Base-by-base conservation (phyloP, 805 yeast genomes). In the Blastobotrys robertii region DNA sequence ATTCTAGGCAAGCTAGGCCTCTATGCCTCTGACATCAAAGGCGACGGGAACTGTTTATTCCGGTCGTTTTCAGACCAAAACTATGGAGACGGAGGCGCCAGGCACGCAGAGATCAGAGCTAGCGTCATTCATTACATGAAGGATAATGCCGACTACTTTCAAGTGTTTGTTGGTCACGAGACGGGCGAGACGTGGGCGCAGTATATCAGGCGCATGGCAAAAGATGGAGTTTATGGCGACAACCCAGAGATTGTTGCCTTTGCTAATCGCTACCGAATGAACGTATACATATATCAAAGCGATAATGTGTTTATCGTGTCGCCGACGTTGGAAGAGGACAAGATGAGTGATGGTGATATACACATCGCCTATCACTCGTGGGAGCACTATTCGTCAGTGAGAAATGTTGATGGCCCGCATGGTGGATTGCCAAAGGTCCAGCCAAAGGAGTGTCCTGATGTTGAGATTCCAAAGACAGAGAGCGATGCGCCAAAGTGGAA, bases 31-130 rank as follows among this genome's bases (percentile, higher is more conserved):
- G 45, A 59, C 3, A 64, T 65, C 29, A 51, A 52, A 15, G 71
- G 69, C 6, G 70, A 66, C 43, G 70, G 70, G 14, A 66, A 66
- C 53, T 66, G 70, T 43, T 50, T 67, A n/a, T 66, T 66, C 46
- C 54, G 70, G 15, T 62, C 71, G 0, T 44, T 66, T 22, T 57
- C 66, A 16, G 70, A 66, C 50, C 71, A 66, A 47, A 42, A 57
- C 7, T 62, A 53, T 40, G 70, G 70, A 19, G 61, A 62, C 37
- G 60, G 59, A 10, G 54, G 55, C 1, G 54, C 48, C 8, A 38
- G 43, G 8, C 58, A 63, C 38, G 44, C 42, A 14, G 52, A 52
- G 42, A 45, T 66, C 15, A 56, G 70, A 2, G 39, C 45, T 1
- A 46, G 43, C 6, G 62, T 64, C 2, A 62, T 67, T 16, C 52